Evolutionary conservation across 257 asterid genomes (phyloP).

Genomic region (Jacaranda copaia): DNA sequence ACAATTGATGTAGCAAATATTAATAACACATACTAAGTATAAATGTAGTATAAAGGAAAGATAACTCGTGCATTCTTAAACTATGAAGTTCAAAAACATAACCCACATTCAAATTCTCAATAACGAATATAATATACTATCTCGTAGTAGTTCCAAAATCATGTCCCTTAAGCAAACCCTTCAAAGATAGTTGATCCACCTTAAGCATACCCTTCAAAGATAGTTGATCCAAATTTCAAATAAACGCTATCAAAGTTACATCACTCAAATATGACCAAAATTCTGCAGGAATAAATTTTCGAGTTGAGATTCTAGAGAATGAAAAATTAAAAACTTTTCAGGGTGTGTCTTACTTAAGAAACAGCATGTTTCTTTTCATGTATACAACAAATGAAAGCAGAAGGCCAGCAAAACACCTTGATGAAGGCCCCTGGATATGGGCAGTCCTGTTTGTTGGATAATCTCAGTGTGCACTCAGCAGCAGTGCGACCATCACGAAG

Average conservation of each 20-base stretch:
- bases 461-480: constrained; percentile 81
- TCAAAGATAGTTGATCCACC: neutral
- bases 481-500: constrained; percentile 84
- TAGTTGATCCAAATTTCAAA: neutral
- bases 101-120: neutral
- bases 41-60: neutral
- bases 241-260: neutral
- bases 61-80: neutral
- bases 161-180: constrained; percentile 7
- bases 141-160: neutral
- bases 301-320: neutral
- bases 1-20: neutral
- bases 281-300: neutral
- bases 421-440: constrained; percentile 80
- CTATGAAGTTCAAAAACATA: neutral
- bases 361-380: constrained; percentile 18
- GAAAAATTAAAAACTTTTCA: constrained; percentile 4
- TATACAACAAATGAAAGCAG: constrained; percentile 1
- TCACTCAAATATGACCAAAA: neutral
- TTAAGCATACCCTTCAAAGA: neutral
- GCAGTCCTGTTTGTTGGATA: constrained; percentile 85
- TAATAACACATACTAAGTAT: neutral
- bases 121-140: neutral
- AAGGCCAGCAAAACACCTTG: constrained; percentile 55
- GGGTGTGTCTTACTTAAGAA: neutral